Base-by-base conservation (phyloP, 176 grass and related monocot genomes). In the Triticum urartu region DNA sequence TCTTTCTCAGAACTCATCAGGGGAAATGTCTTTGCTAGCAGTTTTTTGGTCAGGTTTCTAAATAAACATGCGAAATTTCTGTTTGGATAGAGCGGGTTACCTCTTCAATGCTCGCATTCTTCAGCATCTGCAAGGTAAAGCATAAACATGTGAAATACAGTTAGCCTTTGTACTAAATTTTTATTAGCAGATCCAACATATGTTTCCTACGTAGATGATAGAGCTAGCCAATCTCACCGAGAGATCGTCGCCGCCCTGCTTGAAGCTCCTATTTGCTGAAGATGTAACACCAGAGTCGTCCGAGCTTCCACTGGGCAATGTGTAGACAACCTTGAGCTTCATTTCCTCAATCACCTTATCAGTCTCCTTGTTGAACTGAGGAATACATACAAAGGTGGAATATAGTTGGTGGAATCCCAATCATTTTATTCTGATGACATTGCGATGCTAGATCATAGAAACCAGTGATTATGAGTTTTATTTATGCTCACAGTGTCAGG, bases 271-370 rank as follows among this genome's bases (percentile, higher is more conserved):
- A 15, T 54, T 82, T 72, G 38, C 88, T 59, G 84, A 85, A 74
- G 94, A 94, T 80, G 90, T 81, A 30, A 90, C 62, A 35, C 92
- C 91, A 88, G 88, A 98, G 48, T 90, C 82, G 13, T 93, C 93
- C 22, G 81, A 92, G 67, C 18, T 86, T 64, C 84, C 68, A 81
- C 67, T 86, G 5, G 82, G 76, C 75, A 84, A 45, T 79, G 85
- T 94, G 58, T 98, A 98, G 81, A 95, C 79, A 82, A 98, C 96
- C 68, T 63, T 94, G 64, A 98, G 94, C 85, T 98, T 98, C 90
- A 98, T 88, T 81, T 98, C 96, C 64, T 98, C 93, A 7, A 98
- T 94, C 84, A 92, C 79, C 81, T 92, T 98, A 80, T 95, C 90
- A 11, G 67, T 83, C 14, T 94, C 96, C 88, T 98, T 98, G 87